Evolutionary conservation across 768 basidiomycete species (phyloP), one percentile per base, ranked within the genome.

Genomic region (Mycena amicta): DNA sequence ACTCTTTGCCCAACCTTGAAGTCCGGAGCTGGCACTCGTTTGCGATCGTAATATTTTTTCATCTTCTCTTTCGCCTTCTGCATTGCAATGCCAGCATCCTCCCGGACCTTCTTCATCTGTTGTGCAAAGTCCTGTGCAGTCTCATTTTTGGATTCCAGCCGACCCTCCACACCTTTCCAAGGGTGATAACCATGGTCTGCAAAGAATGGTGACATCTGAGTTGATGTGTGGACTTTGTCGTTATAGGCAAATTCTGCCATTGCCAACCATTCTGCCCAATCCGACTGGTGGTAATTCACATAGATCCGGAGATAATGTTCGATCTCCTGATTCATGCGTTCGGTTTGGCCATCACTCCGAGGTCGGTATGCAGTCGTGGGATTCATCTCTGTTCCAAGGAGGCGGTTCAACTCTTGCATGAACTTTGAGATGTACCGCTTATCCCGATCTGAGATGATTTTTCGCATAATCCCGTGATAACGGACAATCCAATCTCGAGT

Each of bases 311-410:
- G n/a, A n/a, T n/a, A n/a, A n/a, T n/a, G n/a, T n/a, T n/a, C n/a
- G n/a, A n/a, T n/a, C n/a, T n/a, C n/a, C n/a, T n/a, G n/a, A n/a
- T n/a, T n/a, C n/a, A n/a, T 62, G 0, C 69, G 55, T 53, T 82
- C 77, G 0, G 75, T 77, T 41, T 78, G 74, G 0, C 80, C 75
- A 55, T 79, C 73, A 1, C 72, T 73, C 50, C 78, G 72, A 0
- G 77, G 79, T 46, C 78, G 77, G 50, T 72, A 77, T 1, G 75
- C 75, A 0, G 77, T 79, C 18, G 67, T 69, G 0, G 72, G 63
- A 29, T 67, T 71, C 2, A 51, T 55, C 13, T 71, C 46, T 31
- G 77, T 72, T 0, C 71, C 67, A 0, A 77, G 67, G 0, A 67
- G 39, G 20, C 46, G 31, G 29, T 66, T 64, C 0, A 76, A 52